These are phyloP conservation scores for Phytopythium chamaehyphon DNA, from an alignment of 352 stramenopile species.

Conservation along the genomic window DNA sequence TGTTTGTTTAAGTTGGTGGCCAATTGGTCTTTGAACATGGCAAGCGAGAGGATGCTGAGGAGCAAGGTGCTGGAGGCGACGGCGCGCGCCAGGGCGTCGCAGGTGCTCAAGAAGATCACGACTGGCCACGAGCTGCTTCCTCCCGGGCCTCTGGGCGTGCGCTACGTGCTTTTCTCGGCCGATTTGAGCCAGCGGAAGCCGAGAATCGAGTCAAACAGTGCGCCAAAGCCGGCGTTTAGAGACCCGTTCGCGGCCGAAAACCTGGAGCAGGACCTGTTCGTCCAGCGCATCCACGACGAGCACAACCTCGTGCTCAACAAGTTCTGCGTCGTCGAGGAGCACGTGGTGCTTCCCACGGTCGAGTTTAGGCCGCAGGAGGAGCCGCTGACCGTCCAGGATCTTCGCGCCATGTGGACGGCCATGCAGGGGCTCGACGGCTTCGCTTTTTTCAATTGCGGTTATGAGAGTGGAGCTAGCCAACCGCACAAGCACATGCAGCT, in stretches of 20 bases:
- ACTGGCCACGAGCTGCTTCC: slow-evolving; percentile 50
- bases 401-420: slow-evolving; percentile 68
- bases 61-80: slow-evolving; percentile 59
- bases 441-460: slow-evolving; percentile 84
- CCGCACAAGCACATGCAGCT: slow-evolving; percentile 89
- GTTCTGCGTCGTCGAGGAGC: slow-evolving; percentile 75
- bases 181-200: slow-evolving; percentile 33
- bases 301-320: slow-evolving; percentile 86
- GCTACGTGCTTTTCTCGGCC: slow-evolving; percentile 57
- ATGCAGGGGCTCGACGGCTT: slow-evolving; percentile 71
- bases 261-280: slow-evolving; percentile 64
- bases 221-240: slow-evolving; percentile 30
- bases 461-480: slow-evolving; percentile 77
- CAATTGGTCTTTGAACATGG: no score
- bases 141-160: slow-evolving; percentile 22
- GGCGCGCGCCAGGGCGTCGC: slow-evolving; percentile 45
- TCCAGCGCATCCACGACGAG: slow-evolving; percentile 53
- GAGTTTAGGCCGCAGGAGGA: slow-evolving; percentile 67
- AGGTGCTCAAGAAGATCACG: slow-evolving; percentile 63
- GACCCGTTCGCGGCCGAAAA: slow-evolving; percentile 75
- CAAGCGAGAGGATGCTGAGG: slow-evolving; percentile 37
- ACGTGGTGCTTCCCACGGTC: slow-evolving; percentile 73
- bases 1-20: no score
- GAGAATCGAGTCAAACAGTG: slow-evolving; percentile 8
- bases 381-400: slow-evolving; percentile 40